A percentile compares a stretch with the other conserved stretches of the same genome.
phyloP scores from a whole-genome alignment of 2,329 filamentous ascomycete species.

The Emmonsia crescens region DNA sequence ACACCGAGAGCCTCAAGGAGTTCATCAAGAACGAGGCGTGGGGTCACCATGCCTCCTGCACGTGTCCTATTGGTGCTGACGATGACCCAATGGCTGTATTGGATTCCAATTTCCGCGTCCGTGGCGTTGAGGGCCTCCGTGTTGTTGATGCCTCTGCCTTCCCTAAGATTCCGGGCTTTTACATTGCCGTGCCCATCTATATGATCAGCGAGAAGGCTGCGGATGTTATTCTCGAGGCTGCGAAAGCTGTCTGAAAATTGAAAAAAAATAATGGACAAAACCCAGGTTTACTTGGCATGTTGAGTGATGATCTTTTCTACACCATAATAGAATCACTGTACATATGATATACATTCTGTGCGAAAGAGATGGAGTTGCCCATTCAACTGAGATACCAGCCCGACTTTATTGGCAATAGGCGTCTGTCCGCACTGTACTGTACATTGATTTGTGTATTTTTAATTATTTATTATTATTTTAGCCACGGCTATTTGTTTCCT shows the following conservation, averaged over 20 bases:
- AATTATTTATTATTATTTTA: neutral
- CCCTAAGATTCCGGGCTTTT: conserved; percentile 42
- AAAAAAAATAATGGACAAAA: neutral
- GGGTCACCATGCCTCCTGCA: conserved; percentile 49
- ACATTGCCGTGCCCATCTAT: conserved; percentile 39
- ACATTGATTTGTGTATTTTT: neutral
- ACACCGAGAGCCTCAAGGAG: conserved; percentile 36
- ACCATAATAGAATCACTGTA: neutral
- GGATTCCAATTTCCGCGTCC: conserved; percentile 43
- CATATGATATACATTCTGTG: neutral
- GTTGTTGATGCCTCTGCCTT: conserved; percentile 51
- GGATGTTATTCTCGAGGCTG: conserved; percentile 36
- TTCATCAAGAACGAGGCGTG: conserved; percentile 42
- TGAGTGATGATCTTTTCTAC: neutral
- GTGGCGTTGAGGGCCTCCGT: conserved; percentile 41
- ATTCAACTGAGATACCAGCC: neutral
- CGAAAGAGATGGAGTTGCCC: too few species aligned
- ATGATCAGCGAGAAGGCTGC: conserved; percentile 50
- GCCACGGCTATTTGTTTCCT: neutral
- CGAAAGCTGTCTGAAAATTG: neutral
- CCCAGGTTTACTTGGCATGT: neutral
- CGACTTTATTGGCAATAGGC: neutral
- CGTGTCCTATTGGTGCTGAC: conserved; percentile 45
- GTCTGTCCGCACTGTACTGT: neutral
- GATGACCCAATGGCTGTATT: conserved; percentile 44